Evolutionary conservation across 768 basidiomycete species (phyloP), one percentile per base, ranked within the genome.

Genomic region (Hydnum rufescens): DNA sequence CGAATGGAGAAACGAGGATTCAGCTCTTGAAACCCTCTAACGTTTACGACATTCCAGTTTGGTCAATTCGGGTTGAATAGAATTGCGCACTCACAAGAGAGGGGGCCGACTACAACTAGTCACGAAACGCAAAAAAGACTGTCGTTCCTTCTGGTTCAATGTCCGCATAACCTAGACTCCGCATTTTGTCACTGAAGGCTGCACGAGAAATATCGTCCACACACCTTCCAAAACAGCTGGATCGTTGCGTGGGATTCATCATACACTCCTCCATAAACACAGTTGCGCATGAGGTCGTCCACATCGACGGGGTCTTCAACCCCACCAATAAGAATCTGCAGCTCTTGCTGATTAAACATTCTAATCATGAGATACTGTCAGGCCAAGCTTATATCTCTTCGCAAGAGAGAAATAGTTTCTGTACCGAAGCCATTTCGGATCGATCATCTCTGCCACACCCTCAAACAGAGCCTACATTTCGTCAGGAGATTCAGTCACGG

Each of bases 341-440:
- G 70, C 64, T 97, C 95, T 62, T 87, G 83, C 58, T 93, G 92
- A 64, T 96, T 93, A 67, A 97, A 99, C 86, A 97, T 92, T 43
- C 88, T 85, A 56, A 59, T 55, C 61, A 59, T 58, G 57, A 47
- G 32, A 6, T 6, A 5, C 8, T 3, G 26, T 31, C 6, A 50
- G 29, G 49, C 8, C 13, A 13, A 13, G 8, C 8, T 6, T 25
- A 8, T 16, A 47, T 8, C 28, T 47, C 6, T 6, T 39, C 4
- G 16, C 4, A 46, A 51, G 19, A n/a, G 23, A 18, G 16, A 62
- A n/a, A n/a, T n/a, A n/a, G n/a, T n/a, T n/a, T n/a, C n/a, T 65
- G 32, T 42, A 81, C 76, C 80, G 69, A 22, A 93, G 71, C 86
- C 85, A 96, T 59, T 85, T 84, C 0, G 76, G 77, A 55, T 93